phyloP scores from a whole-genome alignment of 2,329 filamentous ascomycete species.

The Elsinoe fawcettii region DNA sequence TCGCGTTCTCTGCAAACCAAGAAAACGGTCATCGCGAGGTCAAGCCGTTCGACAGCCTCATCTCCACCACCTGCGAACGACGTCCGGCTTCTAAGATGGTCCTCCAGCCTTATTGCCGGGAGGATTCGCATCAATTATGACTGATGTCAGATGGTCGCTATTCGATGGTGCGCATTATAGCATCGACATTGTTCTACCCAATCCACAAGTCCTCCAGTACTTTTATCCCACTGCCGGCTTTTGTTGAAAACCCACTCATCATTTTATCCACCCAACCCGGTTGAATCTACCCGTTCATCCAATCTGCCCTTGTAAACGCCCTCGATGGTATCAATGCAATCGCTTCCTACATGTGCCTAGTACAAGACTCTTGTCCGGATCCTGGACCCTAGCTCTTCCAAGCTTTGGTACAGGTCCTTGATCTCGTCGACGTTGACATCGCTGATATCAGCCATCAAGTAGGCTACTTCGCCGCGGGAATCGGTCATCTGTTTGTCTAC shows the following conservation, averaged over 20 bases:
- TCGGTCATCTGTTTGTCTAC: conserved; percentile 99
- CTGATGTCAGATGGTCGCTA: not conserved
- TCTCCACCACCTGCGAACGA: conserved; percentile 10
- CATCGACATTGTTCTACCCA: not conserved
- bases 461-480: conserved; percentile 86
- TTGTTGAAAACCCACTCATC: conserved; percentile 5
- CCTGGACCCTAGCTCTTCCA: conserved; percentile 59
- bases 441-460: conserved; percentile 96
- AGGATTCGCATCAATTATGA: not conserved
- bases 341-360: conserved; percentile 22
- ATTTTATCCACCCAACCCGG: not conserved
- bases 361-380: conserved; percentile 44
- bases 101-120: not conserved
- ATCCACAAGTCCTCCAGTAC: not conserved
- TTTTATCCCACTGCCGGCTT: not conserved
- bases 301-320: conserved; percentile 6
- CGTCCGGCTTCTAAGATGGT: not conserved
- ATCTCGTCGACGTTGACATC: conserved; percentile 73
- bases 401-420: conserved; percentile 72
- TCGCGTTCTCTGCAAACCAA: not conserved
- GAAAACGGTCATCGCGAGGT: conserved; percentile 7
- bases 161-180: not conserved
- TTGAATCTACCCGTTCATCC: conserved; percentile 1
- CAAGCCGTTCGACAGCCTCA: conserved; percentile 9
- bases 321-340: conserved; percentile 7